Evolutionary conservation across 305 asterid genomes (phyloP).

Genomic region (Fraxinus xanthoxyloides): DNA sequence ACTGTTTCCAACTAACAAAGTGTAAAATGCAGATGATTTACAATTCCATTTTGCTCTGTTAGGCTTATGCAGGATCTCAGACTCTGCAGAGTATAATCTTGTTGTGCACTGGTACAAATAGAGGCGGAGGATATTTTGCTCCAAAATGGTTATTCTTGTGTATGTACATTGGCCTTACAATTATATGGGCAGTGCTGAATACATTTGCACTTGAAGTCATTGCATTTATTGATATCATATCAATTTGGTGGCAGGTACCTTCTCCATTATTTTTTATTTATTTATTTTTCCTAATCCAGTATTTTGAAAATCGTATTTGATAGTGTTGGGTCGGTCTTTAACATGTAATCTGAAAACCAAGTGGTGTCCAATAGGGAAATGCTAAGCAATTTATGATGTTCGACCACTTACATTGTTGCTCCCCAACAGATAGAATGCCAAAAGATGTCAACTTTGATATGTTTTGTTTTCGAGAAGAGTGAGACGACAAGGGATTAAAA

Average conservation of each 20-base stretch:
- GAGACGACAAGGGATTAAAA: not conserved
- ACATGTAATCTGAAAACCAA: not conserved
- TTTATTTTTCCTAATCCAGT: not conserved
- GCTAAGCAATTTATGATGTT: not conserved
- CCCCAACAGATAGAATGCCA: not conserved
- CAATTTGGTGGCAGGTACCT: constrained; percentile 49
- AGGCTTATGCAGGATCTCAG: constrained; percentile 46
- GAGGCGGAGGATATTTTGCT: constrained; percentile 39
- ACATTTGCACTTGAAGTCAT: constrained; percentile 37
- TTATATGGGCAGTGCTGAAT: constrained; percentile 43
- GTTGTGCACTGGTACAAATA: constrained; percentile 36
- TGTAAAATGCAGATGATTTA: not conserved
- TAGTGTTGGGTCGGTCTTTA: not conserved
- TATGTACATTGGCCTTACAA: constrained; percentile 33
- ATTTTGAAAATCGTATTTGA: not conserved
- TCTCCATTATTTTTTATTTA: not conserved
- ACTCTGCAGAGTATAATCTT: constrained; percentile 38
- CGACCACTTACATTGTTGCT: not conserved
- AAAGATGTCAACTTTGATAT: not conserved
- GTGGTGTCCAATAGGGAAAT: not conserved
- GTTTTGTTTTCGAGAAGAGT: not conserved
- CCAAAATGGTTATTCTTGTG: constrained; percentile 39
- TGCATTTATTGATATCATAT: constrained; percentile 36
- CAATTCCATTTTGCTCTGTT: not conserved
- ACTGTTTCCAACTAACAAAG: not conserved